Percentiles rank a stretch among this genome's conserved stretches.
phyloP scores from a whole-genome alignment of 495 filamentous ascomycete species.

The Beverwykella pulmonaria region DNA sequence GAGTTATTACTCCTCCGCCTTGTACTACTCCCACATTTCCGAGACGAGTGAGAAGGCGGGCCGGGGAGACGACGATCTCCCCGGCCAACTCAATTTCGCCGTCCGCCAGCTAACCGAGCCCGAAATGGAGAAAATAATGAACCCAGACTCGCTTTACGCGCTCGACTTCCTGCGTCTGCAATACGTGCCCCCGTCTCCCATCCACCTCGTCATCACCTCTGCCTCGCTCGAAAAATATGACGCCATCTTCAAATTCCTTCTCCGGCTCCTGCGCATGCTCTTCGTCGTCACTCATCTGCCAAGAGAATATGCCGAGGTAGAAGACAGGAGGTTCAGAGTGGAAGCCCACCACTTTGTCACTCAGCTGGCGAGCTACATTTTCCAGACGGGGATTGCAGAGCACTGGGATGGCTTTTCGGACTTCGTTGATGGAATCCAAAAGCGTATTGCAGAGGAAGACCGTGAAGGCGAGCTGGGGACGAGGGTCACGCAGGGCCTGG shows the following conservation, averaged over 20 bases:
- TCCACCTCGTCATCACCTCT: slow-evolving; percentile 72
- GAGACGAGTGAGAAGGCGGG: too few relatives aligned
- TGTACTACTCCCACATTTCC: slow-evolving; percentile 30
- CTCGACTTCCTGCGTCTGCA: slow-evolving; percentile 87
- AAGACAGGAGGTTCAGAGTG: slow-evolving; percentile 66
- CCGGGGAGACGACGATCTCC: slow-evolving; percentile 57
- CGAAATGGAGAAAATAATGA: slow-evolving; percentile 76
- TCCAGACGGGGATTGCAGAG: slow-evolving; percentile 70
- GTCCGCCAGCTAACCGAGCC: slow-evolving; percentile 76
- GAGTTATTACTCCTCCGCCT: slow-evolving; percentile 55
- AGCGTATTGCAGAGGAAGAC: slow-evolving; percentile 49
- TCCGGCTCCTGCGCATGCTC: slow-evolving; percentile 77
- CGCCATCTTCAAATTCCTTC: slow-evolving; percentile 72
- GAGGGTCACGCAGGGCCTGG: slow-evolving; percentile 58
- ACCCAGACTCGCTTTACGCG: slow-evolving; percentile 78
- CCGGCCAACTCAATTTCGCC: slow-evolving; percentile 81
- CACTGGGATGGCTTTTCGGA: slow-evolving; percentile 71
- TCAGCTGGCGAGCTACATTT: slow-evolving; percentile 70
- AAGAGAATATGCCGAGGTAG: slow-evolving; percentile 39
- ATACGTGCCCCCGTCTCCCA: slow-evolving; percentile 74
- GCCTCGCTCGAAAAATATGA: slow-evolving; percentile 76
- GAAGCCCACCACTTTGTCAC: slow-evolving; percentile 79
- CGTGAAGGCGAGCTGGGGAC: slow-evolving; percentile 47
- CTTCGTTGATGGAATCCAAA: slow-evolving; percentile 66
- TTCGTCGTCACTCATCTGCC: slow-evolving; percentile 74